Evolutionary conservation across 164 flowering plant species (phyloP).

Genomic region (Chloranthus sessilifolius): DNA sequence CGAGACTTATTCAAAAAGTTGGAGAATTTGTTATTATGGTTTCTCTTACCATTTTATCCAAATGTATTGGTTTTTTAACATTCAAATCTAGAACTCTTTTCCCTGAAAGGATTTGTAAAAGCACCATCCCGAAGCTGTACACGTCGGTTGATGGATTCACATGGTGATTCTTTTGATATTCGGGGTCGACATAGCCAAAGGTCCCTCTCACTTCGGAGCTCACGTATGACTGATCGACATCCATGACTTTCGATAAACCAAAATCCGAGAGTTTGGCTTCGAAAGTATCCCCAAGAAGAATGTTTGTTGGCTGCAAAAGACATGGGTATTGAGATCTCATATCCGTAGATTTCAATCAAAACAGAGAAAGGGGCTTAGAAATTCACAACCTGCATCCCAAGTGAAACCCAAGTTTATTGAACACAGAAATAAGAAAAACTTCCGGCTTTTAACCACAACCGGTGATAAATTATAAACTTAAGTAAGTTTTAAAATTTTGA

Average conservation of each 20-base stretch:
- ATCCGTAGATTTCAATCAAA: not conserved
- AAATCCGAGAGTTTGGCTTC: slow-evolving; percentile 68
- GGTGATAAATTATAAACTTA: no score
- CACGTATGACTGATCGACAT: slow-evolving; percentile 47
- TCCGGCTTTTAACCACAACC: no score
- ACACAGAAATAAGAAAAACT: no score
- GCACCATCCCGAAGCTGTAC: slow-evolving; percentile 72
- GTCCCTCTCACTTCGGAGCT: slow-evolving; percentile 84
- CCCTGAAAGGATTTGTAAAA: slow-evolving; percentile 62
- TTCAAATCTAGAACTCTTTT: slow-evolving; percentile 53
- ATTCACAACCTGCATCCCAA: not conserved
- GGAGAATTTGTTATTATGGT: not conserved
- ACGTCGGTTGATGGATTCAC: slow-evolving; percentile 59
- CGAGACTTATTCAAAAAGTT: no score
- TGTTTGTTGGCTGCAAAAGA: slow-evolving; percentile 58
- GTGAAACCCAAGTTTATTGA: no score
- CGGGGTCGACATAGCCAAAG: slow-evolving; percentile 73
- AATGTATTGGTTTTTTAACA: slow-evolving; percentile 33
- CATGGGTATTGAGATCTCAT: not conserved
- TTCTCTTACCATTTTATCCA: slow-evolving; percentile 51
- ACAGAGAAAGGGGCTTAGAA: not conserved
- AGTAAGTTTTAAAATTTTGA: no score
- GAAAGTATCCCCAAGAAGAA: slow-evolving; percentile 39
- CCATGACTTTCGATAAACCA: slow-evolving; percentile 57
- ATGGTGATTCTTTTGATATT: slow-evolving; percentile 44